A percentile compares a stretch with the other conserved stretches of the same genome.
Conservation (phyloP, 164 flowering plant genomes). For the Magnolia officinalis region DNA sequence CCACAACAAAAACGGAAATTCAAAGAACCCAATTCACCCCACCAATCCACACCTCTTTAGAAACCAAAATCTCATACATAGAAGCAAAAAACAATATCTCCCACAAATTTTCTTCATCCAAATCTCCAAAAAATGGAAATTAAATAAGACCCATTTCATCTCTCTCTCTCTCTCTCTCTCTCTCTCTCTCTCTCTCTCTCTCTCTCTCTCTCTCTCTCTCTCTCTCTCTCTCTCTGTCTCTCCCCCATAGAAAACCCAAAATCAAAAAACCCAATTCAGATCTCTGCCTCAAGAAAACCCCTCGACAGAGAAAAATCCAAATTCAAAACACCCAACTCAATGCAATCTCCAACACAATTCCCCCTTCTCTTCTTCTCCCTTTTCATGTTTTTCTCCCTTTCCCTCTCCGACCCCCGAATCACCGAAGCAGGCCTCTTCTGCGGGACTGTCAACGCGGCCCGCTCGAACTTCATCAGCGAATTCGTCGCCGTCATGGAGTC, state of each 20-base stretch:
- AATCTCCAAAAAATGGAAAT: neutral
- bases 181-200: no score
- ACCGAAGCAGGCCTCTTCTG: constrained; percentile 36
- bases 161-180: no score
- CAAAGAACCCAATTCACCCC: neutral
- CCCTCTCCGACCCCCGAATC: constrained; percentile 34
- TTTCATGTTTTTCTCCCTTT: constrained; percentile 2
- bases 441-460: constrained; percentile 15
- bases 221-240: no score
- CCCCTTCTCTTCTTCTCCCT: constrained; percentile 13
- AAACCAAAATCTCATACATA: no score
- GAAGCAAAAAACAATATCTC: neutral
- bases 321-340: no score
- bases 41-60: no score
- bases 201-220: no score
- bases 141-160: neutral
- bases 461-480: neutral
- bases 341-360: constrained; percentile 1
- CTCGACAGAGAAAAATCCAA: no score
- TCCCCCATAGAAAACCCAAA: no score
- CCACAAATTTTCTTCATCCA: neutral
- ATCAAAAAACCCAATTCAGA: no score
- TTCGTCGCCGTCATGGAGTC: constrained; percentile 45
- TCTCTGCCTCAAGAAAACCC: no score
- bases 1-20: no score